These are phyloP conservation scores for Penicillium verrucosum DNA, from an alignment of 2,329 filamentous ascomycete genomes.

Conservation along the genomic window DNA sequence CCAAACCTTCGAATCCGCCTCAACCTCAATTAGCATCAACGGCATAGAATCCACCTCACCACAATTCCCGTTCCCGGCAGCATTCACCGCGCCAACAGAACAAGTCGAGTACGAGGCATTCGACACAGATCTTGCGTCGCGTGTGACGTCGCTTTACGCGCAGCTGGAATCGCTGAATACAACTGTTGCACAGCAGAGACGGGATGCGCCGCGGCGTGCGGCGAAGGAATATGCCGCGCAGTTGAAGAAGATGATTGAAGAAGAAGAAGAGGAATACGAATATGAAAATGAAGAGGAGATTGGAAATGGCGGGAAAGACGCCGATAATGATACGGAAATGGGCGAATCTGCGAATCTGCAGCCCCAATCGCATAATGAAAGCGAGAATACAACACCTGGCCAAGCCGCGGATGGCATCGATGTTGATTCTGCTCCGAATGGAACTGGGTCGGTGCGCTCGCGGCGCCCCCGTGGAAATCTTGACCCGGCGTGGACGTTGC, in stretches of 20 bases:
- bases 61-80: constrained; percentile 31
- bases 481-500: constrained; percentile 30
- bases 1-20: constrained; percentile 44
- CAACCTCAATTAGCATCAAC: constrained; percentile 48
- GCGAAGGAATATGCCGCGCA: constrained; percentile 39
- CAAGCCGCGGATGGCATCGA: constrained; percentile 26
- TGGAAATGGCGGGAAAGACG: constrained; percentile 37
- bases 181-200: constrained; percentile 45
- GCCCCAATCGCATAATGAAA: background rate
- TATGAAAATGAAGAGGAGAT: constrained; percentile 61
- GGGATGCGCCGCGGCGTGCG: constrained; percentile 43
- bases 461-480: background rate
- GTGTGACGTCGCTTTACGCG: constrained; percentile 45
- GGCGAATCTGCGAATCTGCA: constrained; percentile 11
- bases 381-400: background rate
- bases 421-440: constrained; percentile 25
- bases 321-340: constrained; percentile 31
- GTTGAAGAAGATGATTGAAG: constrained; percentile 34
- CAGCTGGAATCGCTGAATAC: constrained; percentile 49
- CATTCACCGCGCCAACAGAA: constrained; percentile 38
- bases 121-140: constrained; percentile 43
- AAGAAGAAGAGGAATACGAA: constrained; percentile 52
- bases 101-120: constrained; percentile 49
- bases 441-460: background rate
- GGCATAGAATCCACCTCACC: constrained; percentile 41